Percentiles rank a stretch among this genome's conserved stretches.
phyloP scores from a whole-genome alignment of 148 eudicot genomes.

The Chenopodium album region DNA sequence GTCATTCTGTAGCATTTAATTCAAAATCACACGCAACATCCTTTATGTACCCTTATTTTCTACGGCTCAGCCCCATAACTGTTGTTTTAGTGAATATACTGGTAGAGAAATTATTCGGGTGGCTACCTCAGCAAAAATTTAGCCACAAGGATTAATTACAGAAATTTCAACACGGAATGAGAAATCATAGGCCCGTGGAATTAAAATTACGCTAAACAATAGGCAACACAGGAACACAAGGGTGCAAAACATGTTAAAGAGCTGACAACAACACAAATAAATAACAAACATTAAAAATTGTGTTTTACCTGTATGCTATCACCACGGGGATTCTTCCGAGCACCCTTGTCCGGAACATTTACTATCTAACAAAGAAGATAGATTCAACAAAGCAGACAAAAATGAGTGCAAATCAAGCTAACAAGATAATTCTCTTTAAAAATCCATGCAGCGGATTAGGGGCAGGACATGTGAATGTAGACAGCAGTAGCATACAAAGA shows the following conservation, averaged over 20 bases:
- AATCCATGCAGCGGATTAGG: not conserved
- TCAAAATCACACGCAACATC: not conserved
- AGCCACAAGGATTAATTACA: not conserved
- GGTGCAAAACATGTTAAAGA: not conserved
- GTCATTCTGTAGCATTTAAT: not conserved
- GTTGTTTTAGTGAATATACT: not conserved
- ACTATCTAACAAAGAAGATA: slow-evolving; percentile 52
- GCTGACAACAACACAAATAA: not conserved
- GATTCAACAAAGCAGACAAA: not conserved
- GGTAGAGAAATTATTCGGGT: not conserved
- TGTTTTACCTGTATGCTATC: slow-evolving; percentile 87
- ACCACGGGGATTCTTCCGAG: slow-evolving; percentile 97
- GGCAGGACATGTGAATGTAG: not conserved
- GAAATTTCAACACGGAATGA: not conserved
- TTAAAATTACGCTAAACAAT: not conserved
- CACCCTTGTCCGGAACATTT: slow-evolving; percentile 96
- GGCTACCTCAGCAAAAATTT: not conserved
- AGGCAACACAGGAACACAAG: not conserved
- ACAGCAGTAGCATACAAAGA: slow-evolving; percentile 1
- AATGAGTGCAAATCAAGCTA: not conserved
- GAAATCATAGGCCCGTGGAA: not conserved
- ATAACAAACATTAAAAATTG: not conserved
- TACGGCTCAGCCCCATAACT: not conserved
- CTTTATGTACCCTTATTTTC: not conserved
- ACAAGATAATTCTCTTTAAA: not conserved